Conservation (phyloP, 306 rosid genomes). For the Vigna trinervia region DNA sequence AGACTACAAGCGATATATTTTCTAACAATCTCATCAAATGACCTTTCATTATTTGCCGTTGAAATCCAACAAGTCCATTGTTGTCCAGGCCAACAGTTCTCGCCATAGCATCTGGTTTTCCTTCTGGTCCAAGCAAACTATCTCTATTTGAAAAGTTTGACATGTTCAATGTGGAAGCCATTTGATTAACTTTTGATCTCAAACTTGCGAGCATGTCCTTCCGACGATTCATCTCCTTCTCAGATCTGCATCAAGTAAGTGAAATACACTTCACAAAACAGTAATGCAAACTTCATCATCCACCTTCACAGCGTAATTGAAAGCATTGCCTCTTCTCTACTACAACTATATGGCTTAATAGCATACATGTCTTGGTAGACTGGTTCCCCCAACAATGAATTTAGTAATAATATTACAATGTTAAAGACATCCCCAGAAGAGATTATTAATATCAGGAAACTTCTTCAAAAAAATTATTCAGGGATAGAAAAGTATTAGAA, state of each 20-base stretch:
- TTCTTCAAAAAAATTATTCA: slow-evolving; percentile 5
- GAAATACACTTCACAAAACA: slow-evolving; percentile 39
- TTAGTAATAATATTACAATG: neutral
- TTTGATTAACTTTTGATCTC: slow-evolving; percentile 82
- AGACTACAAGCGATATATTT: slow-evolving; percentile 23
- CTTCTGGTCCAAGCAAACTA: slow-evolving; percentile 93
- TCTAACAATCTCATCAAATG: slow-evolving; percentile 33
- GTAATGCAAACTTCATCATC: slow-evolving; percentile 18
- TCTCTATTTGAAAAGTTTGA: slow-evolving; percentile 90
- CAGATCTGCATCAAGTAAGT: slow-evolving; percentile 65
- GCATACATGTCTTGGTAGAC: neutral
- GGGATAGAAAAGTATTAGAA: neutral
- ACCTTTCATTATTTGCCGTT: slow-evolving; percentile 93
- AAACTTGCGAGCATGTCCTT: slow-evolving; percentile 77
- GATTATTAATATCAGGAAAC: slow-evolving; percentile 22
- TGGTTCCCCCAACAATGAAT: neutral
- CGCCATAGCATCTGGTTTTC: slow-evolving; percentile 77
- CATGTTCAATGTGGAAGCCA: slow-evolving; percentile 88
- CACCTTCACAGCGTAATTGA: too few relatives aligned
- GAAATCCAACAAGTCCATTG: slow-evolving; percentile 83
- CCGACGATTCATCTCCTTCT: slow-evolving; percentile 98
- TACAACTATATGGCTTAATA: neutral
- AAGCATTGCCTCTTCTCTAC: too few relatives aligned
- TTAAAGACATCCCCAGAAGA: neutral
- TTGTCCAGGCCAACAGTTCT: slow-evolving; percentile 88